Percentiles rank a stretch among this genome's conserved stretches.
phyloP scores from a whole-genome alignment of 306 rosid genomes.

The Trifolium fragiferum region DNA sequence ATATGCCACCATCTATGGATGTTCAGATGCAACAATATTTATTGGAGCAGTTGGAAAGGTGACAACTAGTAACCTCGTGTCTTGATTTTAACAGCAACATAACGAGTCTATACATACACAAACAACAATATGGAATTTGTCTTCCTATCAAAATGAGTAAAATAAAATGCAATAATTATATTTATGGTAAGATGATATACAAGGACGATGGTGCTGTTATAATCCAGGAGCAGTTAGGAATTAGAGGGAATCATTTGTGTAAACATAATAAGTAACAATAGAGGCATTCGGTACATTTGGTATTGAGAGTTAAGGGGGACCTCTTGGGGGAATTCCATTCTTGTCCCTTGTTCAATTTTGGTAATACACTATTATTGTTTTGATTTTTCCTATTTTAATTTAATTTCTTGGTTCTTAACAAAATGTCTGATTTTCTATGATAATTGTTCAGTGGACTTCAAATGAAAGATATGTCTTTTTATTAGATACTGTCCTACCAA shows the following conservation, averaged over 20 bases:
- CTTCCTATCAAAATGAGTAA: slow-evolving; percentile 17
- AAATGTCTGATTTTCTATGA: background rate
- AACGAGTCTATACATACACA: slow-evolving; percentile 11
- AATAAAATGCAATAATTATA: slow-evolving; percentile 15
- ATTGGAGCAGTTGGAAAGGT: slow-evolving; percentile 99
- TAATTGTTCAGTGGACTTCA: slow-evolving; percentile 21
- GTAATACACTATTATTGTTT: background rate
- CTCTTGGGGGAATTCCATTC: background rate
- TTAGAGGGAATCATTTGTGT: background rate
- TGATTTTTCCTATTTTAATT: slow-evolving; percentile 12
- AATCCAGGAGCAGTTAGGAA: background rate
- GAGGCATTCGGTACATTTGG: slow-evolving; percentile 1
- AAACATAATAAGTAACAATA: background rate
- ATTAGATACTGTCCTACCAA: slow-evolving; percentile 12
- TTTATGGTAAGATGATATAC: slow-evolving; percentile 26
- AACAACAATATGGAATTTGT: slow-evolving; percentile 32
- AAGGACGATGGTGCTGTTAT: slow-evolving; percentile 20
- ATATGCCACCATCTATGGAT: slow-evolving; percentile 92
- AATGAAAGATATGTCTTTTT: slow-evolving; percentile 22
- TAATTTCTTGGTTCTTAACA: slow-evolving; percentile 1
- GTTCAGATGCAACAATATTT: slow-evolving; percentile 95
- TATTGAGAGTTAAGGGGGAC: slow-evolving; percentile 11
- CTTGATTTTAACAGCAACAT: slow-evolving; percentile 27
- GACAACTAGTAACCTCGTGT: slow-evolving; percentile 39
- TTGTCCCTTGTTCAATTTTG: background rate